Evolutionary conservation across 805 yeast genomes (phyloP).

Genomic region (Ogataea chonburiensis): DNA sequence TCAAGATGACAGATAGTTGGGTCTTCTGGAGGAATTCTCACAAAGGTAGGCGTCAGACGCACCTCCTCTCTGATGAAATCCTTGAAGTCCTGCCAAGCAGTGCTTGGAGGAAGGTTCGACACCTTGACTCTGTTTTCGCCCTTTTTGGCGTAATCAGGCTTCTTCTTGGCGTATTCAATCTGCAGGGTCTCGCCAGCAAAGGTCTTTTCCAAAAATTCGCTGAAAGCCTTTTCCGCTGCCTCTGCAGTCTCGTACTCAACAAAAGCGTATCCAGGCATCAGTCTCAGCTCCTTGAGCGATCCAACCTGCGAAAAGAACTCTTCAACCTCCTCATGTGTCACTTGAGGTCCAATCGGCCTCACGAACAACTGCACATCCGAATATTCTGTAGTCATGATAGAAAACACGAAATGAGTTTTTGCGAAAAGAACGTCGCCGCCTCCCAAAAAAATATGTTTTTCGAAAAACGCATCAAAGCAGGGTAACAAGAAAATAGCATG

Average conservation of each 20-base stretch:
- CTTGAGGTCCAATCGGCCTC: constrained; percentile 39
- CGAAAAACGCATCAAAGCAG: constrained; percentile 2
- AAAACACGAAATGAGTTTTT: constrained; percentile 8
- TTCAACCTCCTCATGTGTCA: constrained; percentile 52
- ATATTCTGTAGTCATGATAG: constrained; percentile 26
- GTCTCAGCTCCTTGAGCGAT: constrained; percentile 62
- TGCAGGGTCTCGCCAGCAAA: constrained; percentile 51
- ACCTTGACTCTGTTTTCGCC: constrained; percentile 74
- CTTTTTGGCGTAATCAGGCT: constrained; percentile 53
- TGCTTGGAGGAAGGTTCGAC: constrained; percentile 67
- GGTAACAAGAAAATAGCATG: constrained; percentile 7
- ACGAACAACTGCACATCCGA: constrained; percentile 39
- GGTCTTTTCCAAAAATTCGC: constrained; percentile 43
- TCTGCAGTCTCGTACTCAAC: constrained; percentile 75
- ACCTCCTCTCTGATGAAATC: constrained; percentile 84
- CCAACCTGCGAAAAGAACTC: constrained; percentile 68
- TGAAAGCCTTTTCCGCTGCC: constrained; percentile 50
- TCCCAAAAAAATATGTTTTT: constrained; percentile 3
- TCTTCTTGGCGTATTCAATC: constrained; percentile 55
- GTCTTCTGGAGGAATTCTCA: constrained; percentile 48
- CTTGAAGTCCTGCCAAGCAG: constrained; percentile 86
- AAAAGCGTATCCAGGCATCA: constrained; percentile 84
- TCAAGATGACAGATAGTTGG: constrained; percentile 51
- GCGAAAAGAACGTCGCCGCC: constrained; percentile 7
- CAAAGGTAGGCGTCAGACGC: constrained; percentile 60